A percentile compares a stretch with the other conserved stretches of the same genome.
These are phyloP conservation scores for Nemania abortiva DNA, from an alignment of 2,329 filamentous ascomycete genomes.

Conservation along the genomic window DNA sequence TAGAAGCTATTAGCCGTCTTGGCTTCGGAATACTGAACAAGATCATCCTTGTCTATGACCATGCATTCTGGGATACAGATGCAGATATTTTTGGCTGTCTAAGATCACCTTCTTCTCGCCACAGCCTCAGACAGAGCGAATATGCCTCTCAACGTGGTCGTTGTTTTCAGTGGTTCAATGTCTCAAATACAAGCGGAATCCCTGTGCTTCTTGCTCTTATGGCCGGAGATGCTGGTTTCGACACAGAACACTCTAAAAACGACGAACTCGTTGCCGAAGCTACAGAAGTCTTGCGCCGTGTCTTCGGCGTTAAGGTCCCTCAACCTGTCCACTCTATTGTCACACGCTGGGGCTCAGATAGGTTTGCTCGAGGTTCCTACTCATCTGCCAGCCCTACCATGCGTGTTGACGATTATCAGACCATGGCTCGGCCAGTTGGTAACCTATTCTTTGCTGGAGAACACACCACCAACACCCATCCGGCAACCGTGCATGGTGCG, in stretches of 20 bases:
- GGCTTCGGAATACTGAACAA: constrained; percentile 97
- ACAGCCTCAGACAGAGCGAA: constrained; percentile 82
- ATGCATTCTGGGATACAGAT: constrained; percentile 89
- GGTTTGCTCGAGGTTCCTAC: constrained; percentile 93
- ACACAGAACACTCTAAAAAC: constrained; percentile 83
- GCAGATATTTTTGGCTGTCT: constrained; percentile 95
- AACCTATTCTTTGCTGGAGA: constrained; percentile 96
- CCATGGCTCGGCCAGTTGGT: constrained; percentile 85
- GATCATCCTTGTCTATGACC: constrained; percentile 88
- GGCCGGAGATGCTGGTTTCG: constrained; percentile 93
- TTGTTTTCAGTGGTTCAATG: constrained; percentile 99
- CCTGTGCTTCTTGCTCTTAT: constrained; percentile 92
- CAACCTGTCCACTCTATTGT: constrained; percentile 87
- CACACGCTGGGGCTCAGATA: constrained; percentile 91
- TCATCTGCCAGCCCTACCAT: constrained; percentile 91
- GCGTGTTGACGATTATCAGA: constrained; percentile 87
- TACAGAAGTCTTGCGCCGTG: constrained; percentile 78
- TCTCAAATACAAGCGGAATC: constrained; percentile 87
- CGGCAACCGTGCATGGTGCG: constrained; percentile 95
- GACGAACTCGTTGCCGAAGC: constrained; percentile 84
- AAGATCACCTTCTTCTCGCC: constrained; percentile 75
- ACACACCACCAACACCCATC: constrained; percentile 94
- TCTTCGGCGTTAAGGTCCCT: constrained; percentile 80
- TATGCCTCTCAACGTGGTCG: constrained; percentile 85
- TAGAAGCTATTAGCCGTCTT: constrained; percentile 81